phyloP scores from a whole-genome alignment of 2,329 filamentous ascomycete genomes.

The Penicillium sp. region DNA sequence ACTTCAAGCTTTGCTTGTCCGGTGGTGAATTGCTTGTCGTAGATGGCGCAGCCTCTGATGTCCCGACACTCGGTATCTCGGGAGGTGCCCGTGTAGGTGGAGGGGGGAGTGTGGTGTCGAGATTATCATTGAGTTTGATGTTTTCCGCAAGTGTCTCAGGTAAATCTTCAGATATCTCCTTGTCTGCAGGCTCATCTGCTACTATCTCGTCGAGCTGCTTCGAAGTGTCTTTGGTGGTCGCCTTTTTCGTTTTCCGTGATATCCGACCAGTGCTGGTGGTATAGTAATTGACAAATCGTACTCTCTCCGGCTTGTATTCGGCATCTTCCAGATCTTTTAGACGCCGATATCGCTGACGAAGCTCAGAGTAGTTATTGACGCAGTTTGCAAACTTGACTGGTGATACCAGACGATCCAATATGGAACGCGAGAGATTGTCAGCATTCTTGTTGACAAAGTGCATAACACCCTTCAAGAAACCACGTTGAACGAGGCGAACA shows the following conservation, averaged over 20 bases:
- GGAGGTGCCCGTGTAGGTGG: constrained; percentile 15
- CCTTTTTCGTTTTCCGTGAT: constrained; percentile 47
- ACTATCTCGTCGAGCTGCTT: neutral
- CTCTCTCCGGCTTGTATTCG: constrained; percentile 50
- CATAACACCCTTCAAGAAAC: constrained; percentile 63
- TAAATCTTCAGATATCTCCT: neutral
- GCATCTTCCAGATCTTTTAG: constrained; percentile 73
- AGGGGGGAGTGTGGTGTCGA: neutral
- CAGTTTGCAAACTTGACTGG: constrained; percentile 83
- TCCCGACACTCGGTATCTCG: constrained; percentile 13
- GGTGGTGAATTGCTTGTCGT: constrained; percentile 6
- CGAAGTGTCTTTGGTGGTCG: constrained; percentile 10
- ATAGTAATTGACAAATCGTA: constrained; percentile 88
- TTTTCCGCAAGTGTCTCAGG: neutral
- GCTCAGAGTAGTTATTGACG: constrained; percentile 72
- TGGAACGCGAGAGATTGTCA: constrained; percentile 70
- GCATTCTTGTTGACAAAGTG: constrained; percentile 84
- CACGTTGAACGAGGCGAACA: constrained; percentile 67
- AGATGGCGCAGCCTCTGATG: constrained; percentile 4
- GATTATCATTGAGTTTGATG: neutral
- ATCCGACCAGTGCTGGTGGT: constrained; percentile 73
- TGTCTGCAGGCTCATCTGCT: neutral
- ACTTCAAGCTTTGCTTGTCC: constrained; percentile 3
- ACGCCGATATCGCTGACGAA: constrained; percentile 70
- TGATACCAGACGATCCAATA: constrained; percentile 73